These are phyloP conservation scores for Hypomontagnella monticulosa DNA, from an alignment of 495 filamentous ascomycete species.

Conservation along the genomic window DNA sequence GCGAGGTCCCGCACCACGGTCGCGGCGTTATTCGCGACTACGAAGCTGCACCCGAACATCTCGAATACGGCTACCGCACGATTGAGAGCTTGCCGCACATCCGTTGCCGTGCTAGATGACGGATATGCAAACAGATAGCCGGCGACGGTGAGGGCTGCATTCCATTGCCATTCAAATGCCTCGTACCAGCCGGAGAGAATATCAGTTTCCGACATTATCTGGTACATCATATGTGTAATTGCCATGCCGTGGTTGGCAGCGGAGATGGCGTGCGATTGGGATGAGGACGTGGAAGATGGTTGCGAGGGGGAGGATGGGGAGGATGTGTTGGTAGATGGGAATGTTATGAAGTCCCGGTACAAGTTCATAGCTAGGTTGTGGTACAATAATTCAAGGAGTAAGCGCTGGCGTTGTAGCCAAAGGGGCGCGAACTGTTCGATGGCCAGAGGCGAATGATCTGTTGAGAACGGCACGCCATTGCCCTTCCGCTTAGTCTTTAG, in stretches of 20 bases:
- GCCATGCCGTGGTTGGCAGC: slow-evolving; percentile 6
- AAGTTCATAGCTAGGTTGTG: neutral
- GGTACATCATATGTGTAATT: neutral
- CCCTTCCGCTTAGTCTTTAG: neutral
- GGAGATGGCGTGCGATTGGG: neutral
- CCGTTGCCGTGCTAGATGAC: neutral
- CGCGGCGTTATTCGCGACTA: no score
- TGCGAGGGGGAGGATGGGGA: no score
- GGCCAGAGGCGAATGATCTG: neutral
- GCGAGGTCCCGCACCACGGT: no score
- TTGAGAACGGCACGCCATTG: neutral
- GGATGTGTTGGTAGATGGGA: neutral
- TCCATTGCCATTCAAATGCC: slow-evolving; percentile 1
- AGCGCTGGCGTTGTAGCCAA: neutral
- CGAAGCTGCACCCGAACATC: neutral
- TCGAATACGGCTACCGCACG: neutral
- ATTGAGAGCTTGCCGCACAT: neutral
- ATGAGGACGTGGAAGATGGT: neutral
- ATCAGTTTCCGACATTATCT: neutral
- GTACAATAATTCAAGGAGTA: neutral
- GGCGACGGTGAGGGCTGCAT: neutral
- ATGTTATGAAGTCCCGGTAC: neutral
- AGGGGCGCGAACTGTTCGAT: neutral
- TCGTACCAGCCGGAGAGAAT: neutral
- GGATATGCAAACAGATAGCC: neutral